Base-by-base conservation (phyloP, 768 basidiomycete species). In the Saitozyma podzolica region DNA sequence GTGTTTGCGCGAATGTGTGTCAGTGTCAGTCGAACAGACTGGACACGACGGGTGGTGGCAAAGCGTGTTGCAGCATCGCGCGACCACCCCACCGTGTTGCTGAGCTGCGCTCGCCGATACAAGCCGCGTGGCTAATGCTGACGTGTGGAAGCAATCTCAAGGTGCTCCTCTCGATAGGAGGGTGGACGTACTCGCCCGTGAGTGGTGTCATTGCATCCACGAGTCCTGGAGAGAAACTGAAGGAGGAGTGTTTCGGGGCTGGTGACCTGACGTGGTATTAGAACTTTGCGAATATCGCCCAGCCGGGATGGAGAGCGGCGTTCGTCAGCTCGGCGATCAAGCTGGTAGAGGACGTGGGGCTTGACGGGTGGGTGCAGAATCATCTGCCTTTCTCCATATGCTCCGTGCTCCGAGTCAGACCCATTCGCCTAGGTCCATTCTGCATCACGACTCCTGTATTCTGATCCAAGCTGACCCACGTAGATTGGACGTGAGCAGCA, bases 291-390 rank as follows among this genome's bases (percentile, higher is more conserved):
- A 85, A 92, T 47, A 89, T 96, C 52, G 82, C 88, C 54, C 83
- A 84, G 48, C 84, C 87, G 0, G 66, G 81, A 1, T 82, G 86
- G 51, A 84, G 93, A 29, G 82, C 84, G 6, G 86, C 83, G 54
- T 99, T 99, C 70, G 92, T 94, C n/a, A 81, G 84, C 42, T 88
- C 87, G 37, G 84, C 91, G 1, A 83, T 98, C 48, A 83, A 85
- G 66, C 76, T 98, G 4, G 81, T 98, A 43, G 92, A 97, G 75
- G 86, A 98, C 78, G 90, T 91, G 62, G 96, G 93, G 0, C 78
- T 97, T 19, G 95, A 98, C 68, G 95, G 96, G 75, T 60, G 20
- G 41, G 59, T 39, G 29, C 2, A 5, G 29, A 29, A 50, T 50
- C 1, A 50, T 10, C 49, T 4, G 49, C 29, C 29, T 29, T 29